Conservation (phyloP, 306 rosid genomes). For the Pyrus pyrifolia region DNA sequence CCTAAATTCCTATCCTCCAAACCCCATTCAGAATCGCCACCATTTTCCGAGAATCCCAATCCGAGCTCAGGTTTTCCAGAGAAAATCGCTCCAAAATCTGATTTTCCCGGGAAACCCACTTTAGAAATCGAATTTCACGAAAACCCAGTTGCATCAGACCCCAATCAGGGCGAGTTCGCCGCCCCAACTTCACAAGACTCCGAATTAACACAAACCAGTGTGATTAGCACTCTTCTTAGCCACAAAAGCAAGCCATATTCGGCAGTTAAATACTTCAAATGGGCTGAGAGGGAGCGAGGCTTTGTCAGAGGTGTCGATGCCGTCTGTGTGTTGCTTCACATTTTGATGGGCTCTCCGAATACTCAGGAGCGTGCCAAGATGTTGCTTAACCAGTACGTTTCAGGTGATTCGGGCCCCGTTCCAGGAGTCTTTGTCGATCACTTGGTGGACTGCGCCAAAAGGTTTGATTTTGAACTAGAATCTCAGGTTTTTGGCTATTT, state of each 20-base stretch:
- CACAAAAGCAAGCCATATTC: conserved; percentile 34
- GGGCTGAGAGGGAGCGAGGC: conserved; percentile 26
- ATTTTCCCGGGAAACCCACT: conserved; percentile 9
- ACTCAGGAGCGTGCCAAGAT: conserved; percentile 10
- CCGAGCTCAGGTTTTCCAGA: conserved; percentile 1
- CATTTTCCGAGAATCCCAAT: neutral
- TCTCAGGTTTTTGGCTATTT: conserved; percentile 44
- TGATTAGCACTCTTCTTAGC: conserved; percentile 38
- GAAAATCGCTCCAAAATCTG: conserved; percentile 1
- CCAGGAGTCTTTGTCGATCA: conserved; percentile 23
- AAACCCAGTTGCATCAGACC: neutral
- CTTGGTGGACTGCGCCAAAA: conserved; percentile 35
- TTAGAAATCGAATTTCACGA: neutral
- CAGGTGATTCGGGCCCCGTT: conserved; percentile 29
- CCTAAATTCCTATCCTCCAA: conserved; percentile 14
- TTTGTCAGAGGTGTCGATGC: conserved; percentile 30
- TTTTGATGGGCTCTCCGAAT: conserved; percentile 21
- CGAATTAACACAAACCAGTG: conserved; percentile 13
- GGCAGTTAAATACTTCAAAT: conserved; percentile 41
- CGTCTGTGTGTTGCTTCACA: conserved; percentile 51
- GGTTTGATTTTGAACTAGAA: conserved; percentile 32
- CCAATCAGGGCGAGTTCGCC: neutral
- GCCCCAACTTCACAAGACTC: neutral
- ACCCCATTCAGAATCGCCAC: neutral
- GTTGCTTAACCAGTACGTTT: conserved; percentile 35